Evolutionary conservation across 306 rosid genomes (phyloP).

Genomic region (Sechiopsis laciniata): DNA sequence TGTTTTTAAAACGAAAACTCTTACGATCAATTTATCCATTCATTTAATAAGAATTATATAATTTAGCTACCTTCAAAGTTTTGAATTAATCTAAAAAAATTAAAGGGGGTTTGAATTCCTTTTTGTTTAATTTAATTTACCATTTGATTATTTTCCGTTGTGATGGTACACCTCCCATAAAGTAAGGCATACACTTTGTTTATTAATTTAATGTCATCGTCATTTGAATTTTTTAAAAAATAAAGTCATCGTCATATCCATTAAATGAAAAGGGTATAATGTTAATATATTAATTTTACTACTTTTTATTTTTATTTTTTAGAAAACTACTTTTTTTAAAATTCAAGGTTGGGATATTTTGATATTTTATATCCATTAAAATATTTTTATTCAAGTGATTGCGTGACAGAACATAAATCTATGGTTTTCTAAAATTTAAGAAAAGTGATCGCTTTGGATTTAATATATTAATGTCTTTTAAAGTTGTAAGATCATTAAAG

Average conservation of each 20-base stretch:
- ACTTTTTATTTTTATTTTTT: too few relatives aligned
- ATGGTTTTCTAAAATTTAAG: too few relatives aligned
- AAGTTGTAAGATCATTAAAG: slow-evolving; percentile 3
- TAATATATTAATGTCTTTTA: slow-evolving; percentile 4
- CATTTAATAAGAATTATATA: neutral
- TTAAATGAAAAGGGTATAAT: neutral
- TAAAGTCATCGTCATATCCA: too few relatives aligned
- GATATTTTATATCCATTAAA: neutral
- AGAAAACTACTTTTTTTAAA: neutral
- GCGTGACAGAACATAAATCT: too few relatives aligned
- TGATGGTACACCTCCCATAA: neutral
- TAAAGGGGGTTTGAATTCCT: neutral
- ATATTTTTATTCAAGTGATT: neutral
- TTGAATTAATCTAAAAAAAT: too few relatives aligned
- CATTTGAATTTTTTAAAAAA: too few relatives aligned
- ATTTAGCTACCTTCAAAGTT: neutral
- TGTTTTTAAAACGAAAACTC: neutral
- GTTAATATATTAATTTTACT: neutral
- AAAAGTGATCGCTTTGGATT: neutral
- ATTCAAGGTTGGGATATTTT: neutral
- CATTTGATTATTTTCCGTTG: neutral
- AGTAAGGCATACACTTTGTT: neutral
- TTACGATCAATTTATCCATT: neutral
- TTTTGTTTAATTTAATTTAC: neutral
- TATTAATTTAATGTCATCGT: neutral